Evolutionary conservation across 2,329 filamentous ascomycete genomes (phyloP).

Genomic region (Leptographium procerum): DNA sequence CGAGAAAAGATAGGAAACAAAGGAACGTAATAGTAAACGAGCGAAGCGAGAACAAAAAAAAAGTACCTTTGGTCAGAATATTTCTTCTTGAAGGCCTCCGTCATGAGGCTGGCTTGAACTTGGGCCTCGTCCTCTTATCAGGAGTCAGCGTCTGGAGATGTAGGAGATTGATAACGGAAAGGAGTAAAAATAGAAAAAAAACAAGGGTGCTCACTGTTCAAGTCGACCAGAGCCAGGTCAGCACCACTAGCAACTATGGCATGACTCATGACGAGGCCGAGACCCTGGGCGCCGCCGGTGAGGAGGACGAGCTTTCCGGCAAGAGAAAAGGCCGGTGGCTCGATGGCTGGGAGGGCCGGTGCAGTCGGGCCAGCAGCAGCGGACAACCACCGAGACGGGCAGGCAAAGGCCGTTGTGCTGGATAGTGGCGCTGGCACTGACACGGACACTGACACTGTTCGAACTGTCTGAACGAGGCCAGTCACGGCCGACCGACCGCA

Average conservation of each 20-base stretch:
- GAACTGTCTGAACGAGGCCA: not conserved
- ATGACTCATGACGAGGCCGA: conserved; percentile 89
- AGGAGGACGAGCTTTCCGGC: conserved; percentile 75
- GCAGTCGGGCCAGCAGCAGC: not conserved
- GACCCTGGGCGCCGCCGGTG: conserved; percentile 78
- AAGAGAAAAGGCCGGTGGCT: conserved; percentile 27
- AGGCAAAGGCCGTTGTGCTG: not conserved
- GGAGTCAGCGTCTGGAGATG: not conserved
- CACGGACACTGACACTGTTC: no score
- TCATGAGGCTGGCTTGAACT: conserved; percentile 60
- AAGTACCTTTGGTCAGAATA: conserved; percentile 62
- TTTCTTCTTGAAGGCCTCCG: conserved; percentile 65
- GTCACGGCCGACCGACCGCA: not conserved
- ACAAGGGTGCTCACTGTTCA: conserved; percentile 62
- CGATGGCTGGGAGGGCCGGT: not conserved
- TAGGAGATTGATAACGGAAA: not conserved
- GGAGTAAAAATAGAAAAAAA: not conserved
- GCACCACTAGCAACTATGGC: conserved; percentile 80
- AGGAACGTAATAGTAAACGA: no score
- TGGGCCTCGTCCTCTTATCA: conserved; percentile 69
- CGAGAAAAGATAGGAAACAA: no score
- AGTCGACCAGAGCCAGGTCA: conserved; percentile 81
- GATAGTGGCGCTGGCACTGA: no score
- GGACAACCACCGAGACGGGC: not conserved
- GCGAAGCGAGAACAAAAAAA: not conserved